phyloP scores from a whole-genome alignment of 345 rosid genomes.

The Theobroma cacao region DNA sequence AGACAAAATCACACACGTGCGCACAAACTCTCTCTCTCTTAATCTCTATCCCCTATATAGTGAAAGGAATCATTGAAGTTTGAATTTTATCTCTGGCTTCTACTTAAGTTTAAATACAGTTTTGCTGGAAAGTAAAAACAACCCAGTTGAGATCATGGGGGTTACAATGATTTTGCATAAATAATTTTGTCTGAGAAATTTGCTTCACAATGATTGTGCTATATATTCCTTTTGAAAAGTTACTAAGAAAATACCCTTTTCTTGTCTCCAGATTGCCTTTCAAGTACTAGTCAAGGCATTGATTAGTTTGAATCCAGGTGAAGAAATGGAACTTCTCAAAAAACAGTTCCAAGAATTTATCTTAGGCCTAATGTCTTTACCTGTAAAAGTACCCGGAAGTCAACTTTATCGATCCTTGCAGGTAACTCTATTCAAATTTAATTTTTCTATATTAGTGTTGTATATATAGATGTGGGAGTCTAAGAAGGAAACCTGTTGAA shows the following conservation, averaged over 20 bases:
- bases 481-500: not conserved
- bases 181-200: constrained; percentile 41
- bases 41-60: not conserved
- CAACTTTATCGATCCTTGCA: constrained; percentile 86
- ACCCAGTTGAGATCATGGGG: constrained; percentile 33
- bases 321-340: constrained; percentile 65
- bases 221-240: constrained; percentile 14
- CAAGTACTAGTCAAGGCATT: constrained; percentile 84
- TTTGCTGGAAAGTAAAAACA: constrained; percentile 28
- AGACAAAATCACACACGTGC: constrained; percentile 7
- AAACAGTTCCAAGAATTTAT: constrained; percentile 79
- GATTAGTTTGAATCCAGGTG: constrained; percentile 85
- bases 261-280: constrained; percentile 69
- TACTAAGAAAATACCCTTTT: constrained; percentile 8
- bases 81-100: constrained; percentile 33
- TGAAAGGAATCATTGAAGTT: constrained; percentile 29
- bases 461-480: not conserved
- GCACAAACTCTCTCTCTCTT: constrained; percentile 4
- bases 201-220: constrained; percentile 31
- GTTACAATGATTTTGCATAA: constrained; percentile 37
- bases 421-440: constrained; percentile 34
- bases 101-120: constrained; percentile 22
- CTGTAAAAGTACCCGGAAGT: constrained; percentile 81
- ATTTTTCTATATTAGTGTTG: not conserved
- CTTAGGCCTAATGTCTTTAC: constrained; percentile 88